These are phyloP conservation scores for Kwoniella bestiolae DNA, from an alignment of 768 basidiomycete genomes.

Conservation along the genomic window DNA sequence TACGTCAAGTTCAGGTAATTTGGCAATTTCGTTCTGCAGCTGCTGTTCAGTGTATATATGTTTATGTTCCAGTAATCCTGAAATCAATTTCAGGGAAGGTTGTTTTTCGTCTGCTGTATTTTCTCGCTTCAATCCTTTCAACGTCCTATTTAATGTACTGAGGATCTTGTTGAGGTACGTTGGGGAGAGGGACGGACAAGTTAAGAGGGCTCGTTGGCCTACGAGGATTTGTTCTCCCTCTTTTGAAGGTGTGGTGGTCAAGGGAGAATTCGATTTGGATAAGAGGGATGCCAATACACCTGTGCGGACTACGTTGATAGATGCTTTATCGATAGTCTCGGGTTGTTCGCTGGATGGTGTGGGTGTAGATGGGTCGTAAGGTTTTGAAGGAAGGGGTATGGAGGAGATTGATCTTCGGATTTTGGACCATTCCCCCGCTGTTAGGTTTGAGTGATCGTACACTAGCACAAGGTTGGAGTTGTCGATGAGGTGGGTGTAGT, in stretches of 20 bases:
- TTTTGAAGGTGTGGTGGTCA: not conserved
- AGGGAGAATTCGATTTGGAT: constrained; percentile 59
- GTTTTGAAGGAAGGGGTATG: constrained; percentile 56
- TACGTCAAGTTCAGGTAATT: constrained; percentile 76
- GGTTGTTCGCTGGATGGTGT: not conserved
- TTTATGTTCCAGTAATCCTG: constrained; percentile 74
- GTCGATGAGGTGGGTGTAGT: constrained; percentile 74
- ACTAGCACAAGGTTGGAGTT: constrained; percentile 70
- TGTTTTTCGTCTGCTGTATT: constrained; percentile 32
- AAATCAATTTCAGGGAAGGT: constrained; percentile 66
- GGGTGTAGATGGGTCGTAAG: not conserved
- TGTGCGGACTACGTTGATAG: constrained; percentile 66
- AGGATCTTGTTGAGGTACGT: constrained; percentile 45
- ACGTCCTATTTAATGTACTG: constrained; percentile 31
- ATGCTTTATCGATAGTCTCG: constrained; percentile 59
- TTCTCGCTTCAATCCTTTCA: constrained; percentile 35
- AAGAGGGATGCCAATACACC: constrained; percentile 76
- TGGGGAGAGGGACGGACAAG: constrained; percentile 49
- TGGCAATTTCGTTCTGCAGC: constrained; percentile 66
- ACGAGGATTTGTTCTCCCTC: constrained; percentile 8
- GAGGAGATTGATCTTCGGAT: constrained; percentile 71
- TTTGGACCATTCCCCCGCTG: constrained; percentile 67
- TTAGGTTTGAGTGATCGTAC: constrained; percentile 76
- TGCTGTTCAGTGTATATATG: constrained; percentile 64
- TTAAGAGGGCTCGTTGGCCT: constrained; percentile 53